Evolutionary conservation across 1,284 basidiomycete species (phyloP), one percentile per base, ranked within the genome.

Genomic region (Microstroma glucosiphilum): DNA sequence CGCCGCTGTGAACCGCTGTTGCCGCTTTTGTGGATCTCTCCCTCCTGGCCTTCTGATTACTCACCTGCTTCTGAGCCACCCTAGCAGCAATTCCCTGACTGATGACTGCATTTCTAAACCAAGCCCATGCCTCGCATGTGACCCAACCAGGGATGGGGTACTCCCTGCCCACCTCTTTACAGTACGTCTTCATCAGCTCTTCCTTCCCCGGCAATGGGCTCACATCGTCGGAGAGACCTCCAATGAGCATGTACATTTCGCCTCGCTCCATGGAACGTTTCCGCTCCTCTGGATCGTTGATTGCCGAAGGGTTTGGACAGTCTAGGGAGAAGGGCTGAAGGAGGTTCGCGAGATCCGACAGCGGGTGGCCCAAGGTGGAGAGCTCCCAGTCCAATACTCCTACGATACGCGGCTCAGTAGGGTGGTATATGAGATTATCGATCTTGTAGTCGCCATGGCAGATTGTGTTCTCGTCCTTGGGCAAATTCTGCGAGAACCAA

Each of bases 391-490:
- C 93, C 56, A 97, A 82, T 51, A 97, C 91, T 1, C 91, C 93
- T 71, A 97, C 92, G 1, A 97, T 92, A 54, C 86, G 83, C 63
- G 92, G 90, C 80, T 96, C 88, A 1, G 88, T 92, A 0, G 90
- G 89, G 76, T 96, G 92, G 81, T 92, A 97, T 65, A 97, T 86
- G 57, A 97, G 80, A 78, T 97, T 98, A 80, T 98, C 93, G 23
- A 96, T 84, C 81, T 98, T 98, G 79, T 91, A 97, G 80, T 97
- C 93, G 23, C 94, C 93, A 77, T 97, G 93, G 3, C 96, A 90
- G 67, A 94, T 86, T n/a, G 62, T 64, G 40, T 80, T 87, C 59
- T 67, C 86, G 68, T 82, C 84, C 75, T 88, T 84, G 0, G 90
- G 92, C 59, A 91, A 82, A 70, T 89, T 84, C 46, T 80, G 79